These are phyloP conservation scores for Aspergillus tubingensis DNA, from an alignment of 2,329 filamentous ascomycete species.

Conservation along the genomic window DNA sequence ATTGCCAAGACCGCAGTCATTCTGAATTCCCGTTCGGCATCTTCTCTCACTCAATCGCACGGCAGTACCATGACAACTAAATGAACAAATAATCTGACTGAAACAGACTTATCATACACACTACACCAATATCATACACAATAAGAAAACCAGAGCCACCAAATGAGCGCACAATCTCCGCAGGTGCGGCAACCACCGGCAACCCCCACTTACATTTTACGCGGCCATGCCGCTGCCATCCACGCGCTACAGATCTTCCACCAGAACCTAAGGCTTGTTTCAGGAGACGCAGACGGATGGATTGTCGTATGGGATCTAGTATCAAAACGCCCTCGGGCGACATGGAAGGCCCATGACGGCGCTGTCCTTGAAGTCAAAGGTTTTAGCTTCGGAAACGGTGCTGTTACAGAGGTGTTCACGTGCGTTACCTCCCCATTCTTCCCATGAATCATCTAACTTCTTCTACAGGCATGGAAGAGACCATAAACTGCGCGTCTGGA, in stretches of 20 bases:
- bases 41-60: not conserved
- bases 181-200: conserved; percentile 46
- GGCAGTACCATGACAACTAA: not conserved
- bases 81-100: not conserved
- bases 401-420: conserved; percentile 74
- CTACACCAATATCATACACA: not conserved
- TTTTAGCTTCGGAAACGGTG: conserved; percentile 64
- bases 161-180: conserved; percentile 15
- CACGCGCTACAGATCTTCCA: conserved; percentile 74
- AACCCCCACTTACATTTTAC: conserved; percentile 70
- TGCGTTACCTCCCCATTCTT: conserved; percentile 50
- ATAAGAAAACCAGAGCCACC: not conserved
- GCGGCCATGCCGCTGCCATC: conserved; percentile 80
- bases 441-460: not conserved
- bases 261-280: conserved; percentile 73
- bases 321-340: conserved; percentile 75
- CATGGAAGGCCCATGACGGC: conserved; percentile 82
- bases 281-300: conserved; percentile 88
- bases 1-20: not conserved
- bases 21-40: not conserved
- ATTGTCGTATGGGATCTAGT: conserved; percentile 82
- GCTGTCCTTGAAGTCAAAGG: conserved; percentile 73
- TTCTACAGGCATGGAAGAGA: conserved; percentile 81
- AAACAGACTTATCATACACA: not conserved
- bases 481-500: conserved; percentile 83